These are phyloP conservation scores for Melastoma malabathricum DNA, from an alignment of 345 rosid species.

Conservation along the genomic window DNA sequence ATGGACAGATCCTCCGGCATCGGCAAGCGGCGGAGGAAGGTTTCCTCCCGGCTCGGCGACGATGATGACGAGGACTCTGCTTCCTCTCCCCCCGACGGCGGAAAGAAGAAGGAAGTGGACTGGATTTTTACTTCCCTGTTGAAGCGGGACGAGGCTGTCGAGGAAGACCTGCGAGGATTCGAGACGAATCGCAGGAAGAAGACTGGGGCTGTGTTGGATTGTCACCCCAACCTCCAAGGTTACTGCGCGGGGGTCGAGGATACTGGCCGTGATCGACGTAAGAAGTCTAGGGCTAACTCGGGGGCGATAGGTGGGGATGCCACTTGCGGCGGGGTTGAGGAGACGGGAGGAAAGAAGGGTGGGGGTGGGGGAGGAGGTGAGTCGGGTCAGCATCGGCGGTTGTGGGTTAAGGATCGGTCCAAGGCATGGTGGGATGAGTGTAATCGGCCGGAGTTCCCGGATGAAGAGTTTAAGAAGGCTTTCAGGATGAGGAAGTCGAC, in stretches of 20 bases:
- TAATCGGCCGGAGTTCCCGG: conserved; percentile 56
- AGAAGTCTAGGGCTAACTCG: conserved; percentile 41
- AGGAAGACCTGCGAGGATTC: conserved; percentile 25
- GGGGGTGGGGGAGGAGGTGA: conserved; percentile 13
- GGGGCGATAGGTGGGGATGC: conserved; percentile 15
- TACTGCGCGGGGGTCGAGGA: conserved; percentile 32
- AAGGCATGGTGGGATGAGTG: conserved; percentile 96
- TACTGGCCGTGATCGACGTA: conserved; percentile 24
- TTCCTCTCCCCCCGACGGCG: neutral
- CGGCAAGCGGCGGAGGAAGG: conserved; percentile 3
- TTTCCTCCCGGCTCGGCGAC: neutral
- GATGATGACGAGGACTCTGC: neutral
- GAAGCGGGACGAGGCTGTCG: conserved; percentile 23
- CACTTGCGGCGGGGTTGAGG: conserved; percentile 9
- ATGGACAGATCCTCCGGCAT: neutral
- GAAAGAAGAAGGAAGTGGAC: conserved; percentile 13
- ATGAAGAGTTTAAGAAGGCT: conserved; percentile 62
- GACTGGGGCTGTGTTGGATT: conserved; percentile 18
- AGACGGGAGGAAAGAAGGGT: conserved; percentile 10
- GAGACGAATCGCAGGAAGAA: conserved; percentile 29
- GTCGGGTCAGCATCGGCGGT: conserved; percentile 48
- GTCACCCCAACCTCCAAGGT: conserved; percentile 19
- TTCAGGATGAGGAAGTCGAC: conserved; percentile 76
- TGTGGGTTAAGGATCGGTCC: conserved; percentile 88
- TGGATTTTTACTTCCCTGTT: conserved; percentile 17